These are phyloP conservation scores for Fraxinus velutina DNA, from an alignment of 305 asterid species.

Conservation along the genomic window DNA sequence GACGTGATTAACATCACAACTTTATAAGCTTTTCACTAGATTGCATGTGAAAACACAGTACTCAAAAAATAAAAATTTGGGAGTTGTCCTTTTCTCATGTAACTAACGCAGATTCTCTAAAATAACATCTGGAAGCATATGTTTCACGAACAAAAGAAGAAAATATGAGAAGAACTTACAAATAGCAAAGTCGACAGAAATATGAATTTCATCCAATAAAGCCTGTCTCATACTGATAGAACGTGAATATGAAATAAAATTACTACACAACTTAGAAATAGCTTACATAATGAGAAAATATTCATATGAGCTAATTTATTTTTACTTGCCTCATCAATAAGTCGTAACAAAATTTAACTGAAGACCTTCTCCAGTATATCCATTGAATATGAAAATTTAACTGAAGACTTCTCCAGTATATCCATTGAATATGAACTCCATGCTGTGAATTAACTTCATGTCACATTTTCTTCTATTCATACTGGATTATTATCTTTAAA, in stretches of 20 bases:
- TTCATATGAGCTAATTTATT: neutral
- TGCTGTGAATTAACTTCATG: neutral
- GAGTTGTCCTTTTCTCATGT: neutral
- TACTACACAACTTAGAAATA: neutral
- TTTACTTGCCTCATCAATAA: neutral
- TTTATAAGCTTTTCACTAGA: neutral
- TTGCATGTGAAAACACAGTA: slow-evolving; percentile 11
- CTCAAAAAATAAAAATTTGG: neutral
- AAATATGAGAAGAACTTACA: neutral
- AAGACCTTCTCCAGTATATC: neutral
- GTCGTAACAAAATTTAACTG: neutral
- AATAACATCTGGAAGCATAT: neutral
- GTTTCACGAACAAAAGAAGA: neutral
- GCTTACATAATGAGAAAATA: neutral
- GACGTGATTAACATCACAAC: neutral
- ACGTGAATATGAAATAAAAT: neutral
- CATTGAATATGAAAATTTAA: neutral
- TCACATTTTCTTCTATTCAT: neutral
- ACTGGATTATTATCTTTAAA: neutral
- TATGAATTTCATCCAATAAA: neutral
- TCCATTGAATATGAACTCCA: neutral
- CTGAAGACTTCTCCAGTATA: neutral
- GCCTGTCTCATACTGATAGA: neutral
- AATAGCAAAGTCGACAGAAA: neutral
- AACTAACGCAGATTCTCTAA: neutral